These are phyloP conservation scores for Pleurotus djamor DNA, from an alignment of 768 basidiomycete species.

Conservation along the genomic window DNA sequence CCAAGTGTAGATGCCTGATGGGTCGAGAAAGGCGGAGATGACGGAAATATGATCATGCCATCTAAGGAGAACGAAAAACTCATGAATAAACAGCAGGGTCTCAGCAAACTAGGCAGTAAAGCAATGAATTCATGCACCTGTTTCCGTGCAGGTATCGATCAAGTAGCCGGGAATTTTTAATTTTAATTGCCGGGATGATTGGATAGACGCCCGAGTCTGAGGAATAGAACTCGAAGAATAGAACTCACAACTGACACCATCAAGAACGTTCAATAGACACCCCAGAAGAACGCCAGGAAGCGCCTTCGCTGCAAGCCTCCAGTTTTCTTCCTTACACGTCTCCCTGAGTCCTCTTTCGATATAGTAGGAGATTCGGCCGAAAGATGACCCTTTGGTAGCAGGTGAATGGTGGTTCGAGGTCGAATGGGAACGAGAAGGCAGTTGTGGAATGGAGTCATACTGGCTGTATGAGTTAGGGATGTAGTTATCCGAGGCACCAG, in stretches of 20 bases:
- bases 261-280: conserved; percentile 83
- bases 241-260: conserved; percentile 85
- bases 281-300: conserved; percentile 89
- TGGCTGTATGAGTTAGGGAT: neutral
- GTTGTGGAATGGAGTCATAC: conserved; percentile 5
- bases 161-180: too few species aligned
- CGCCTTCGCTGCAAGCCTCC: conserved; percentile 31
- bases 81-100: neutral
- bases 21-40: conserved; percentile 71
- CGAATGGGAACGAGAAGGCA: neutral
- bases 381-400: too few species aligned
- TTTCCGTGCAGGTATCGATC: too few species aligned
- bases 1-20: conserved; percentile 73
- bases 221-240: neutral
- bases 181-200: too few species aligned
- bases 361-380: neutral
- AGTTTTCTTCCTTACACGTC: neutral
- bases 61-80: conserved; percentile 42
- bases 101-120: too few species aligned
- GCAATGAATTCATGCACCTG: too few species aligned
- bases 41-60: conserved; percentile 96
- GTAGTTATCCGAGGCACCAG: neutral
- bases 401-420: neutral
- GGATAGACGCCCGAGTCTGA: too few species aligned
- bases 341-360: neutral